phyloP scores from a whole-genome alignment of 208 protist species.

The Phytomonas sp. region DNA sequence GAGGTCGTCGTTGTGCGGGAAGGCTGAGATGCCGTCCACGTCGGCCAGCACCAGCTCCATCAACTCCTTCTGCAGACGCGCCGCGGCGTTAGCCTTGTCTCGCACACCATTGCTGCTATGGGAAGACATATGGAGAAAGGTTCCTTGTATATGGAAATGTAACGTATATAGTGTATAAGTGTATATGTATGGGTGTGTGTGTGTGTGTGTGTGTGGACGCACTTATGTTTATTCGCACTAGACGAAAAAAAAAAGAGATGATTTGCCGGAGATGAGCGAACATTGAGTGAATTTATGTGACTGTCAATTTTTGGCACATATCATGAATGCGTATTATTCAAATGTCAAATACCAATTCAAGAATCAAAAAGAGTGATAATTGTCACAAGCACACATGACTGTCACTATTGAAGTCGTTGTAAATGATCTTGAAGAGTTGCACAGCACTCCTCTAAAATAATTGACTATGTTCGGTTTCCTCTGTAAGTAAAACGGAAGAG shows the following conservation, averaged over 20 bases:
- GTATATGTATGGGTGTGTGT: slow-evolving; percentile 2
- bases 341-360: too few species aligned
- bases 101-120: slow-evolving; percentile 6
- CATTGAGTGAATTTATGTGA: slow-evolving; percentile 7
- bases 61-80: slow-evolving; percentile 89
- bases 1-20: slow-evolving; percentile 92
- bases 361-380: too few species aligned
- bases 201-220: slow-evolving; percentile 5
- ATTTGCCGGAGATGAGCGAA: slow-evolving; percentile 1
- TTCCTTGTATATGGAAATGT: not conserved
- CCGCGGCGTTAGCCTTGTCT: slow-evolving; percentile 40
- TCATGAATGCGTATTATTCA: too few species aligned
- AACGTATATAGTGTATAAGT: not conserved
- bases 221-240: slow-evolving; percentile 4
- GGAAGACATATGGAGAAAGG: not conserved
- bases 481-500: not conserved
- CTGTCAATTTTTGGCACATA: too few species aligned
- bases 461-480: too few species aligned
- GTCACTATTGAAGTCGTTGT: too few species aligned
- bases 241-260: slow-evolving; percentile 1
- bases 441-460: too few species aligned
- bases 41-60: slow-evolving; percentile 90
- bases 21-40: slow-evolving; percentile 89
- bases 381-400: too few species aligned
- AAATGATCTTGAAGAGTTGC: too few species aligned